These are phyloP conservation scores for Cadophora sp. DNA, from an alignment of 2,329 filamentous ascomycete species.

Conservation along the genomic window DNA sequence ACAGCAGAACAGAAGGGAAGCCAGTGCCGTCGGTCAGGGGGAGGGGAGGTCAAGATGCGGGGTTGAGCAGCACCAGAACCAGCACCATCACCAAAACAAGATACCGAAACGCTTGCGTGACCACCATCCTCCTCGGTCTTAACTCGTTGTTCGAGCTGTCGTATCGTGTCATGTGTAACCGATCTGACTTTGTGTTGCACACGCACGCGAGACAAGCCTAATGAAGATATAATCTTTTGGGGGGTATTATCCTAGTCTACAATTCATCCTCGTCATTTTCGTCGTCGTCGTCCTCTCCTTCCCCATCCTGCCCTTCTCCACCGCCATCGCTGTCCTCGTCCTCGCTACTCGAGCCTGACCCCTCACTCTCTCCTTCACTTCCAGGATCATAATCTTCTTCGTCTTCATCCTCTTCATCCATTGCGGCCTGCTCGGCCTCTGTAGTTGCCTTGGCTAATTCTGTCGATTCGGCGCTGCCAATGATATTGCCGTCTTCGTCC, in stretches of 20 bases:
- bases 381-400: slow-evolving; percentile 54
- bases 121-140: slow-evolving; percentile 3
- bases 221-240: background rate
- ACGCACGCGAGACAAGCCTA: background rate
- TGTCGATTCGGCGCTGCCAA: slow-evolving; percentile 48
- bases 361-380: slow-evolving; percentile 41
- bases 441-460: slow-evolving; percentile 42
- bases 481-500: slow-evolving; percentile 49
- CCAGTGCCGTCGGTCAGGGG: slow-evolving; percentile 2
- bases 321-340: slow-evolving; percentile 35
- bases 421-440: slow-evolving; percentile 64
- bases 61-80: background rate
- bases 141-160: background rate
- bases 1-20: background rate
- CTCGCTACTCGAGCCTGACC: slow-evolving; percentile 35
- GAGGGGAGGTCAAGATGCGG: slow-evolving; percentile 1
- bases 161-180: background rate
- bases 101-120: slow-evolving; percentile 11
- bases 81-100: background rate
- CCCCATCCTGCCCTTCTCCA: slow-evolving; percentile 36
- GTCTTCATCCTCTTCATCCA: slow-evolving; percentile 59
- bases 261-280: slow-evolving; percentile 25
- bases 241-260: background rate
- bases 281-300: slow-evolving; percentile 32
- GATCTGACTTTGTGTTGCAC: background rate